Conservation (phyloP, 1,139 yeast species). For the Candida smagusa region DNA sequence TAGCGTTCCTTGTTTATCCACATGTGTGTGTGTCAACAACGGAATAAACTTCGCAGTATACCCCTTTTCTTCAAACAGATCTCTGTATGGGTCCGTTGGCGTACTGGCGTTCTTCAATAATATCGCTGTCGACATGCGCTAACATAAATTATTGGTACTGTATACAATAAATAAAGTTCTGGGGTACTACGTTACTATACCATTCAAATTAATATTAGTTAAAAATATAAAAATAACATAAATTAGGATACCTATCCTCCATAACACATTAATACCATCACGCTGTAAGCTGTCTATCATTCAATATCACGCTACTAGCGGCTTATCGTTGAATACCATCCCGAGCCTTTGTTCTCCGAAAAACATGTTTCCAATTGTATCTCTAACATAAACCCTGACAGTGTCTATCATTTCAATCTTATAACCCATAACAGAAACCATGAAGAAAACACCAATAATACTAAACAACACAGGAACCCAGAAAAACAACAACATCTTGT, state of each 20-base stretch:
- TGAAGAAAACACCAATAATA: conserved; percentile 49
- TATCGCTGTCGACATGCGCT: conserved; percentile 16
- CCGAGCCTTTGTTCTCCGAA: conserved; percentile 69
- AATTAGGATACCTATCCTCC: neutral
- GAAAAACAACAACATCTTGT: conserved; percentile 81
- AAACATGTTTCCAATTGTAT: conserved; percentile 57
- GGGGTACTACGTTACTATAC: too few relatives aligned
- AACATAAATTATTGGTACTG: too few relatives aligned
- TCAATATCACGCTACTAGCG: too few relatives aligned
- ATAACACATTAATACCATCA: neutral
- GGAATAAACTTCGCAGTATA: conserved; percentile 60
- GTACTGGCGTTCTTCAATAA: conserved; percentile 66
- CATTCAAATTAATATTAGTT: too few relatives aligned
- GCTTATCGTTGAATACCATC: conserved; percentile 39
- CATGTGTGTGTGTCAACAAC: conserved; percentile 59
- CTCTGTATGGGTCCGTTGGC: conserved; percentile 64
- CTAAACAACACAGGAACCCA: conserved; percentile 74
- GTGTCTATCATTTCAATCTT: conserved; percentile 36
- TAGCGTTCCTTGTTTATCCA: conserved; percentile 44
- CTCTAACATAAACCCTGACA: conserved; percentile 48
- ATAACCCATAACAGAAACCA: conserved; percentile 52
- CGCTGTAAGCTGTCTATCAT: conserved; percentile 4
- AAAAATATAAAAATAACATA: conserved; percentile 2
- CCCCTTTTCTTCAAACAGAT: conserved; percentile 28
- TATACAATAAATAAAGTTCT: too few relatives aligned